Evolutionary conservation across 1,139 yeast genomes (phyloP), one percentile per base, ranked within the genome.

Genomic region (Sugiyamaella sp.): DNA sequence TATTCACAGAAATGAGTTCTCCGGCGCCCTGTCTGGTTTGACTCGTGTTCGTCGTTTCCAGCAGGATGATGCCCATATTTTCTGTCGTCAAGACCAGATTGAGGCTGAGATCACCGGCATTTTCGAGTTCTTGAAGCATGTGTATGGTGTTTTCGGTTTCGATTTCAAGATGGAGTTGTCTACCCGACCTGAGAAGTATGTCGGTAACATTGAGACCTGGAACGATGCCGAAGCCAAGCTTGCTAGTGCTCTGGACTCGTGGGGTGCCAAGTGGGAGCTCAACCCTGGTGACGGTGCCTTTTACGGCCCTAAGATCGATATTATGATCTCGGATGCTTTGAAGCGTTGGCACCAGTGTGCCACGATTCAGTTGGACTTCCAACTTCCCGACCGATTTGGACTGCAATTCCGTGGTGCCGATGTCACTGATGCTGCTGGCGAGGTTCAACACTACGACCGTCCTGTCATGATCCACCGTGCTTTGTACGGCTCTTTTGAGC

Each of bases 401-500:
- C 81, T 93, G 66, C 91, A 87, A 72, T 93, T 80, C 78, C 86
- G 88, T 76, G 80, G 88, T 49, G 86, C 86, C 68, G 84, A 82
- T 63, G 53, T 56, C 35, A 52, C 54, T 25, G 63, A 57, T 14
- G 60, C 51, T 10, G 56, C 58, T 38, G 62, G 62, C 35, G 63
- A 58, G 8, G 48, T 44, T 6, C 48, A 44, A 22, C 56, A 52
- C 46, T 61, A 63, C 57, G 64, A 66, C 62, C 63, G 95, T 74
- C 99, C 99, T 48, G 98, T 93, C 55, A 93, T 93, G 98, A 90
- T 93, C 68, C 99, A 93, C 76, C 87, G 99, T 77, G 99, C 99
- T 63, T 88, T 93, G 62, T 84, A 90, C 71, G 99, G 99, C 58
- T 90, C 97, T 41, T 93, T 93, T 52, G 99, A 93, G 79, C 86